These are phyloP conservation scores for Tulasnella sp. DNA, from an alignment of 768 basidiomycete species.

Conservation along the genomic window DNA sequence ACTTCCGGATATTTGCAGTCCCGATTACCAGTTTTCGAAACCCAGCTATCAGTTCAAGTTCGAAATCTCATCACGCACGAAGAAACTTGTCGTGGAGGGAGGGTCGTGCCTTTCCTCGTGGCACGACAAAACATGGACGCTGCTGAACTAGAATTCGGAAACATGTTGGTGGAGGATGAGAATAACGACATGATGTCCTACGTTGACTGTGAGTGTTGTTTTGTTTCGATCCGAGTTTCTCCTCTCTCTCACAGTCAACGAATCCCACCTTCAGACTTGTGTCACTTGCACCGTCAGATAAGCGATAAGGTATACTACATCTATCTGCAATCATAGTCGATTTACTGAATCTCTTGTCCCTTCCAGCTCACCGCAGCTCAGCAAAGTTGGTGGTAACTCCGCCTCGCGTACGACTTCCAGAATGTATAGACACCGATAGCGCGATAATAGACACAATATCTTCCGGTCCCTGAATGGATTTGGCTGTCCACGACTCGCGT, in stretches of 20 bases:
- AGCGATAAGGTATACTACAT: conserved; percentile 28
- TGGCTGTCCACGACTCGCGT: too few species aligned
- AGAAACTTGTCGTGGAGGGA: conserved; percentile 42
- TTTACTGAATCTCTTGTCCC: too few species aligned
- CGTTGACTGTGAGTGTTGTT: conserved; percentile 60
- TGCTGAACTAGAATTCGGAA: conserved; percentile 88
- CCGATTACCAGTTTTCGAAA: conserved; percentile 60
- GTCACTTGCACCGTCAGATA: conserved; percentile 37
- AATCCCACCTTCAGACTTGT: too few species aligned
- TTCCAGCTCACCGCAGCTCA: too few species aligned
- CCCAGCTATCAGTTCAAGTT: conserved; percentile 73
- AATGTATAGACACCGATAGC: too few species aligned
- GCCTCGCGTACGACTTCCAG: too few species aligned
- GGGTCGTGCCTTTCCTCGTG: conserved; percentile 44
- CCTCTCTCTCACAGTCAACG: too few species aligned
- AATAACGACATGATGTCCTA: conserved; percentile 95
- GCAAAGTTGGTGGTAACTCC: too few species aligned
- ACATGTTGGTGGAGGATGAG: conserved; percentile 94
- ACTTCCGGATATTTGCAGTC: conserved; percentile 39
- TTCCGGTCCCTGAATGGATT: too few species aligned
- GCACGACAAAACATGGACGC: conserved; percentile 91
- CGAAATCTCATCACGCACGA: conserved; percentile 75
- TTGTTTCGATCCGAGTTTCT: too few species aligned
- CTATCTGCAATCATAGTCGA: too few species aligned
- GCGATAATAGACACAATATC: too few species aligned